Evolutionary conservation across 1,284 basidiomycete species (phyloP), one percentile per base, ranked within the genome.

Genomic region (Cryptococcus neoformans): DNA sequence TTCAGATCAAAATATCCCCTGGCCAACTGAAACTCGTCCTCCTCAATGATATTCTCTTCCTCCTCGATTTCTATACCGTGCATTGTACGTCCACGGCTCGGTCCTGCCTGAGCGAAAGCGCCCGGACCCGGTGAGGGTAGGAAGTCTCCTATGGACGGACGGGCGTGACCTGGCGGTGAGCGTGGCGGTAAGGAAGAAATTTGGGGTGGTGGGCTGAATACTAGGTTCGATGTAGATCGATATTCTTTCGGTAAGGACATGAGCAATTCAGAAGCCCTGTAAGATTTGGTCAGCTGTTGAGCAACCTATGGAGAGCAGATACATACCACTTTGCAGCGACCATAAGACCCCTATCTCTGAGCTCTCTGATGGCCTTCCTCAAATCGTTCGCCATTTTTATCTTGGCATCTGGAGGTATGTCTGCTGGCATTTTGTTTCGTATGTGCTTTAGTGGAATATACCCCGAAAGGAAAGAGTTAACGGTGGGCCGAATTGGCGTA

Each of bases 1-100:
- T 88, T 87, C 17, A 85, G 80, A 60, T 92, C 86, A 63, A 92
- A 85, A 66, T 87, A 88, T 7, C 85, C 80, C 60, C 87, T 87
- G 1, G 90, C 93, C 34, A 89, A 82, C 58, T 84, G 76, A 65
- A 92, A 82, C 10, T 70, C 60, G 57, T 82, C 81, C 52, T 78
- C 73, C 41, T 81, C 80, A 12, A 75, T 78, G 11, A 80, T 65
- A 70, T 90, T 88, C 55, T 83, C 83, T 54, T 92, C 90, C 37
- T 84, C 79, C 44, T 78, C 77, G 61, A 87, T 83, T 45, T 74
- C 72, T 8, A 71, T 61, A 1, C 73, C 71, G 48, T 70, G 66
- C 14, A 57, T 42, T 2, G 67, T 71, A 28, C 65, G 53, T 4
- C 60, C 62, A 37, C 67, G 55, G 14, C 62, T 64, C 0, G 72